Conservation (phyloP, 768 basidiomycete species). For the Cantharellus cinnabarinus region DNA sequence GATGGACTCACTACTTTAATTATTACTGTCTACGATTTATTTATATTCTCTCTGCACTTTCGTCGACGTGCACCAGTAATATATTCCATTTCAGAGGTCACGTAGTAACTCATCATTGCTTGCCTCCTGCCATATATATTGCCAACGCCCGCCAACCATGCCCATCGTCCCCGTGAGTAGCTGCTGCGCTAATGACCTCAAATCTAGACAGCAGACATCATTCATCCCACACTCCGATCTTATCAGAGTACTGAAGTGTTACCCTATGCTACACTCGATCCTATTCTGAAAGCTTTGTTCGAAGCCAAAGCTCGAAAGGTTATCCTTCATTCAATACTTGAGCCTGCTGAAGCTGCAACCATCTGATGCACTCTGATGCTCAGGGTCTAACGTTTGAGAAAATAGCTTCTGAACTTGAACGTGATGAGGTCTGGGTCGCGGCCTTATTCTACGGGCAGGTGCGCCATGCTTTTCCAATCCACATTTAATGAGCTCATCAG, state of each 20-base stretch:
- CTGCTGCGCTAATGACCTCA: too few relatives aligned
- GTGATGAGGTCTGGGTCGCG: slow-evolving; percentile 12
- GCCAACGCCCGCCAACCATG: too few relatives aligned
- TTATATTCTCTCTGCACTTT: too few relatives aligned
- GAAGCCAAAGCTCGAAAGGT: neutral
- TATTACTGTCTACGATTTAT: too few relatives aligned
- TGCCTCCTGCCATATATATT: too few relatives aligned
- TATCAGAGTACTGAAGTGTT: neutral
- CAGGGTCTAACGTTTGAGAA: slow-evolving; percentile 6
- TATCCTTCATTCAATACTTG: neutral
- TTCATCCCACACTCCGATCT: too few relatives aligned
- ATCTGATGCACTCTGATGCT: neutral
- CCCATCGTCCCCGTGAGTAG: too few relatives aligned
- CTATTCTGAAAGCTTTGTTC: neutral
- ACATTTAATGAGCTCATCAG: neutral
- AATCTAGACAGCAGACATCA: too few relatives aligned
- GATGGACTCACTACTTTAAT: slow-evolving; percentile 65
- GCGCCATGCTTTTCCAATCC: neutral
- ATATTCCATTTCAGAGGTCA: too few relatives aligned
- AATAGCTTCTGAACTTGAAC: slow-evolving; percentile 8
- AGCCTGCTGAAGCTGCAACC: neutral
- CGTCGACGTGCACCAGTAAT: too few relatives aligned
- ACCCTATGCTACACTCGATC: neutral
- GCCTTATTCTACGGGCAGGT: slow-evolving; percentile 12
- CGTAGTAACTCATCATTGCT: too few relatives aligned